A percentile compares a stretch with the other conserved stretches of the same genome.
Evolutionary conservation across 805 yeast species (phyloP).

Genomic region (Metschnikowia dekortorum): DNA sequence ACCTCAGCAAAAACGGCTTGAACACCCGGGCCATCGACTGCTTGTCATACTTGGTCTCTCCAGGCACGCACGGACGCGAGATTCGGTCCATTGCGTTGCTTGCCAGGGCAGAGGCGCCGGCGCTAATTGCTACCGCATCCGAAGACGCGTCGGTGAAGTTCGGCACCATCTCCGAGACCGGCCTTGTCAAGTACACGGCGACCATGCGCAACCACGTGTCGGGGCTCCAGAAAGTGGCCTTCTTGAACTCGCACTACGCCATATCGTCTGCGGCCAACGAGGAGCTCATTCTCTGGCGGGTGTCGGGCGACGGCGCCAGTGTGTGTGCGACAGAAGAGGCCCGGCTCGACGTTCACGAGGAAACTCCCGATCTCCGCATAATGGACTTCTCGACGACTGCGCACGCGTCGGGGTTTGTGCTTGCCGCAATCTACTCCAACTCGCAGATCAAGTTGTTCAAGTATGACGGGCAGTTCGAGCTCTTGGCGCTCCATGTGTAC

Average conservation of each 20-base stretch:
- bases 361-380: slow-evolving; percentile 78
- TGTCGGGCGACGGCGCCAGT: slow-evolving; percentile 33
- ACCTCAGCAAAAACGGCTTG: slow-evolving; percentile 51
- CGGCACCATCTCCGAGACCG: slow-evolving; percentile 37
- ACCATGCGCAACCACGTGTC: slow-evolving; percentile 79
- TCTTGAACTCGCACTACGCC: slow-evolving; percentile 46
- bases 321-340: slow-evolving; percentile 50
- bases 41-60: slow-evolving; percentile 28
- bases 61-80: slow-evolving; percentile 91
- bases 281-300: slow-evolving; percentile 78
- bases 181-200: slow-evolving; percentile 48
- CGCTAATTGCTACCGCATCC: slow-evolving; percentile 68
- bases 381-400: slow-evolving; percentile 69
- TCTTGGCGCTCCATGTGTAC: slow-evolving; percentile 50
- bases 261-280: slow-evolving; percentile 77
- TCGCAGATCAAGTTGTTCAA: slow-evolving; percentile 68
- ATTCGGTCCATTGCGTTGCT: slow-evolving; percentile 69
- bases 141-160: slow-evolving; percentile 81
- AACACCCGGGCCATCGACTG: slow-evolving; percentile 27
- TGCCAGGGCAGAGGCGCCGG: slow-evolving; percentile 21
- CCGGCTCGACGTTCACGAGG: slow-evolving; percentile 49
- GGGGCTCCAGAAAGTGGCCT: slow-evolving; percentile 73
- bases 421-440: slow-evolving; percentile 80
- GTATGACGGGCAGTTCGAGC: slow-evolving; percentile 44
- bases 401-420: slow-evolving; percentile 41